These are phyloP conservation scores for Clathrospora elynae DNA, from an alignment of 2,329 filamentous ascomycete species.

Conservation along the genomic window DNA sequence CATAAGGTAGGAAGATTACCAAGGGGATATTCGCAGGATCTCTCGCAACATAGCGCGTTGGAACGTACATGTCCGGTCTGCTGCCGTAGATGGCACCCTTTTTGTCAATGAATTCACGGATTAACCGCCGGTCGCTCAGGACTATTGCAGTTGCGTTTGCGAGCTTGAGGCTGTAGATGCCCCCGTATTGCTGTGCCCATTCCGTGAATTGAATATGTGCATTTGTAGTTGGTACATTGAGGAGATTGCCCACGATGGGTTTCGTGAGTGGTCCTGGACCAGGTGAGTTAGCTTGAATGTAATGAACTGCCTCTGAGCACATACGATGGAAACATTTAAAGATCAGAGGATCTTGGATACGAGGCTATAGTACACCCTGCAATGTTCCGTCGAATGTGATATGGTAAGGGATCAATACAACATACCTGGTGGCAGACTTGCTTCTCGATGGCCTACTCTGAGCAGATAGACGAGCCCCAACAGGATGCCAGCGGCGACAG, in stretches of 20 bases:
- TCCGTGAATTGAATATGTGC: conserved; percentile 31
- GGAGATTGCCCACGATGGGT: conserved; percentile 12
- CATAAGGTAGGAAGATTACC: conserved; percentile 53
- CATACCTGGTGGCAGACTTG: conserved; percentile 2
- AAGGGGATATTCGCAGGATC: conserved; percentile 52
- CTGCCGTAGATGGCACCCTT: conserved; percentile 7
- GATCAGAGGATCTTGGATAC: too few species aligned
- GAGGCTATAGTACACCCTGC: too few species aligned
- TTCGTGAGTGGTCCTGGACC: conserved; percentile 9
- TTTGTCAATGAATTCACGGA: conserved; percentile 16
- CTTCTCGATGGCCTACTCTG: conserved; percentile 3
- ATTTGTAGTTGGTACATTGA: conserved; percentile 5
- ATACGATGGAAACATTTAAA: too few species aligned
- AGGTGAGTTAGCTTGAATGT: conserved; percentile 1
- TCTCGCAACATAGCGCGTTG: conserved; percentile 48
- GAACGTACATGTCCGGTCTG: conserved; percentile 5
- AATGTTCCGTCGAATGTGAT: not conserved
- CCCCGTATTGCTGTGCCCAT: conserved; percentile 14
- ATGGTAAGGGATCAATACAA: too few species aligned
- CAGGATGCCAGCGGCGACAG: not conserved
- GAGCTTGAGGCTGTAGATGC: conserved; percentile 15
- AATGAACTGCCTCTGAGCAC: too few species aligned
- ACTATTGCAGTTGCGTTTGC: conserved; percentile 9
- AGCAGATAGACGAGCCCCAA: not conserved
- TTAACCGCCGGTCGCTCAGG: conserved; percentile 6